Conservation (phyloP, 2,329 filamentous ascomycete species). For the Endoconidiophora laricicola region DNA sequence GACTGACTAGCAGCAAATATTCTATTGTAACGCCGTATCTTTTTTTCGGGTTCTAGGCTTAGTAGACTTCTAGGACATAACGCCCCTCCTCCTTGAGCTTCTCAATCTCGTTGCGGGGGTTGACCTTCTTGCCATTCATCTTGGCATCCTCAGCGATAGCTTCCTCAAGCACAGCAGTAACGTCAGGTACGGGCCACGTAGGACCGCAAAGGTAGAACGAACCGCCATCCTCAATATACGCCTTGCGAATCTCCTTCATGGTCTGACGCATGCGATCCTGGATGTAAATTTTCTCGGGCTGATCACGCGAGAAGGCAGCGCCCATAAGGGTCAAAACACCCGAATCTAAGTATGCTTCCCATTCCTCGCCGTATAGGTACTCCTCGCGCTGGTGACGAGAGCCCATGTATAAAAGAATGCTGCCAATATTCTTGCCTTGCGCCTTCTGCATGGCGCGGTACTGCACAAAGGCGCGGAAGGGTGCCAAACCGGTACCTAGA, state of each 20-base stretch:
- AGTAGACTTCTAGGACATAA: constrained; percentile 96
- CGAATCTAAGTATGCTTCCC: constrained; percentile 93
- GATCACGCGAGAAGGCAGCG: constrained; percentile 87
- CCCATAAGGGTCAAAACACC: constrained; percentile 91
- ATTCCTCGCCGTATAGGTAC: constrained; percentile 97
- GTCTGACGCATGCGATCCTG: constrained; percentile 95
- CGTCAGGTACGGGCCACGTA: constrained; percentile 96
- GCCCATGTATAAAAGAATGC: constrained; percentile 90
- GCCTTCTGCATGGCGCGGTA: constrained; percentile 96
- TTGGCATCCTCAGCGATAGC: constrained; percentile 65
- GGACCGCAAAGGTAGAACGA: constrained; percentile 95
- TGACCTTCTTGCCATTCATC: constrained; percentile 59
- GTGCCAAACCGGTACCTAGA: constrained; percentile 90
- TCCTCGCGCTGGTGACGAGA: constrained; percentile 95
- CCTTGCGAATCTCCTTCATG: constrained; percentile 62
- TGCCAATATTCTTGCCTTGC: constrained; percentile 87
- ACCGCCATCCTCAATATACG: constrained; percentile 75
- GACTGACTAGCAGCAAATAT: background rate
- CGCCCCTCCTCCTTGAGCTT: constrained; percentile 84
- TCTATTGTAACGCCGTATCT: background rate
- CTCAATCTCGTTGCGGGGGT: constrained; percentile 83
- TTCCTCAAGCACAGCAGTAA: constrained; percentile 85
- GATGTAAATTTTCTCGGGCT: constrained; percentile 98
- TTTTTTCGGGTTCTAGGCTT: constrained; percentile 19
- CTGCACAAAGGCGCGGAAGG: constrained; percentile 98